phyloP scores from a whole-genome alignment of 495 filamentous ascomycete genomes.

The Filosporella fistucella region DNA sequence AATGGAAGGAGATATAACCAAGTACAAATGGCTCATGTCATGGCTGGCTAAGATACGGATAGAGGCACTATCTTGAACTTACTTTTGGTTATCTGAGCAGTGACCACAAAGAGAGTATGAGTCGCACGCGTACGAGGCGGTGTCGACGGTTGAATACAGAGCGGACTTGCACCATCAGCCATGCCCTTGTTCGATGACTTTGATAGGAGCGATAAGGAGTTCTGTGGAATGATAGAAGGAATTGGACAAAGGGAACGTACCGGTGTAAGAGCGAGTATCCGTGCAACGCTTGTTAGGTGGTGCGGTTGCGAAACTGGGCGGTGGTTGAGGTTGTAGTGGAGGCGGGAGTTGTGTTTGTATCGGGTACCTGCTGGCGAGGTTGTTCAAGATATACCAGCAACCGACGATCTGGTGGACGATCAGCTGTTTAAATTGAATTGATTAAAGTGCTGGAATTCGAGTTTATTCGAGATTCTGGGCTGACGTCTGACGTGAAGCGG shows the following conservation, averaged over 20 bases:
- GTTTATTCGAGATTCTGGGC: background rate
- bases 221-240: slow-evolving; percentile 5
- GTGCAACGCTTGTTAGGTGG: background rate
- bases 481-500: background rate
- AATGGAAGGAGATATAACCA: slow-evolving; percentile 7
- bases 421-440: too few species aligned
- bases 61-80: too few species aligned
- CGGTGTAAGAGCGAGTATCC: background rate
- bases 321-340: background rate
- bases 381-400: background rate
- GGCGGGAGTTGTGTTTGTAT: background rate
- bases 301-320: background rate
- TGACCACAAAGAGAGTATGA: background rate
- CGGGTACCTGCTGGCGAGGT: slow-evolving; percentile 6
- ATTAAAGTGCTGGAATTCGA: too few species aligned
- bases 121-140: slow-evolving; percentile 4
- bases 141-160: background rate
- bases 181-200: background rate
- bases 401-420: too few species aligned
- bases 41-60: too few species aligned
- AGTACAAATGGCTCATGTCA: too few species aligned
- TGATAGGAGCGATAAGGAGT: slow-evolving; percentile 15
- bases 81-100: background rate
- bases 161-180: background rate
- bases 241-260: slow-evolving; percentile 1